Evolutionary conservation across 306 rosid species (phyloP), one percentile per base, ranked within the genome.

Genomic region (Arachis stenosperma): DNA sequence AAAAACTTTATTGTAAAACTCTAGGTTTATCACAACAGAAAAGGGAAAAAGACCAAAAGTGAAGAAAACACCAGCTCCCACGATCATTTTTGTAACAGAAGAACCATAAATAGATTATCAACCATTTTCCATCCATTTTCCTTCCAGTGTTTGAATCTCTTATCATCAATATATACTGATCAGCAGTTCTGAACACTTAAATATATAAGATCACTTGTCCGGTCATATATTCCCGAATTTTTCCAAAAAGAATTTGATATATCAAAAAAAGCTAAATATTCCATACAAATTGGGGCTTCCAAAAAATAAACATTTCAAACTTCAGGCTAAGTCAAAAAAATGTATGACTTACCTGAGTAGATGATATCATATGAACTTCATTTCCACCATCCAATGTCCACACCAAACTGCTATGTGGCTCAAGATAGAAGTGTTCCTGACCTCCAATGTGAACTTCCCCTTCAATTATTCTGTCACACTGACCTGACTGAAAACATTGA

Each of bases 341-440:
- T 55, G 72, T 69, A 57, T 67, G 77, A 75, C 89, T 79, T 88
- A 93, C 98, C 82, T 91, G 97, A 79, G 96, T 94, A 22, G 98
- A 91, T 67, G 97, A 89, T 81, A 91, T 78, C 98, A 94, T 88
- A 84, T 94, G 97, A 89, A 94, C 91, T 88, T 94, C 98, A 2
- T 81, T 89, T 65, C 97, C 97, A 68, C 97, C 87, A 75, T 94
- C 97, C 83, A 85, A 44, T 41, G 96, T 91, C 98, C 98, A 94
- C 61, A 94, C 8, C 70, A 91, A 79, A 80, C 84, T 94, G 82
- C 95, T 75, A 14, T 94, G 67, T 54, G 96, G 92, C 88, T 94
- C 98, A 82, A 94, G 84, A 83, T 94, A 94, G 75, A 94, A 94
- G 84, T 94, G 98, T 78, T 94, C 98, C 80, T 94, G 98, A 64